Base-by-base conservation (phyloP, 2,329 filamentous ascomycete species). In the Aureobasidium sp. region DNA sequence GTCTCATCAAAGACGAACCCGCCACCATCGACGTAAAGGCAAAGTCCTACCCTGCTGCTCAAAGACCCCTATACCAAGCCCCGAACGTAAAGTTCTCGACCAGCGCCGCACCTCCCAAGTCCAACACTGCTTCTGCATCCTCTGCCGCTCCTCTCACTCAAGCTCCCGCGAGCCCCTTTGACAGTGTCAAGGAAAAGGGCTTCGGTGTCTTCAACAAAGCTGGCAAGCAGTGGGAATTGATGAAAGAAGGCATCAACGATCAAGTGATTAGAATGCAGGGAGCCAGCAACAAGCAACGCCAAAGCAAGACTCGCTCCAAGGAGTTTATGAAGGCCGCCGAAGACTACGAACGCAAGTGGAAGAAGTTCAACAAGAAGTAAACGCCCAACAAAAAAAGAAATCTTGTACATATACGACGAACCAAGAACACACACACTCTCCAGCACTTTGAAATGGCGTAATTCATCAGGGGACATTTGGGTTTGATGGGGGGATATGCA, bases 21-120 rank as follows among this genome's bases (percentile, higher is more conserved):
- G 65, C 64, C 59, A 66, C 63, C n/a, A 69, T 69, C 42, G 64
- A 69, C 23, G 68, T 68, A 20, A 67, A 67, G 38, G 64, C 55
- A 29, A 62, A 36, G n/a, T 66, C 66, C 2, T 23, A 43, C 20
- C 23, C 62, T 16, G 47, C 62, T 16, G 51, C 15, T 20, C 48
- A 47, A 51, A 60, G 48, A 50, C 63, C 40, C 38, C 13, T 47
- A 11, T 67, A 67, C 60, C 65, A 67, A 48, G 56, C 63, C 16
- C 55, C 63, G 2, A 67, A 66, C 45, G 23, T 61, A n/a, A 67
- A 59, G 33, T 65, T 56, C 18, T 29, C 50, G 5, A 16, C 60
- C n/a, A 45, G 23, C 40, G 47, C 48, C 16, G 20, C 42, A 13
- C 50, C 60, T 47, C 15, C 60, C 29, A 42, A 53, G 43, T 4